Percentiles rank a stretch among this genome's conserved stretches.
phyloP scores from a whole-genome alignment of 2,329 filamentous ascomycete species.

The Colletotrichum cordylinicola region DNA sequence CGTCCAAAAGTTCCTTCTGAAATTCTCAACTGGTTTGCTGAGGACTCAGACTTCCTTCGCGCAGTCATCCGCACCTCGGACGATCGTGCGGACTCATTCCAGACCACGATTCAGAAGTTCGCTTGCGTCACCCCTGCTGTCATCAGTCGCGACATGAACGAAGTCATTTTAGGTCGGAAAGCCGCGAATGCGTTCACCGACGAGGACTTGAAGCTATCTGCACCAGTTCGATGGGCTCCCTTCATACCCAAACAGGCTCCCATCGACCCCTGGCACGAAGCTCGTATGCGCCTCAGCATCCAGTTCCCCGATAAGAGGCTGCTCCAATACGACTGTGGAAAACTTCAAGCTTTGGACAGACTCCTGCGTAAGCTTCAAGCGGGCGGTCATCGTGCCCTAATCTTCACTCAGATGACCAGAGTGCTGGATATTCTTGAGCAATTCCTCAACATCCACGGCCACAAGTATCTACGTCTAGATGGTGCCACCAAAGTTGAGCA shows the following conservation, averaged over 20 bases:
- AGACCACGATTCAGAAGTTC: constrained; percentile 83
- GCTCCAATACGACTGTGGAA: constrained; percentile 97
- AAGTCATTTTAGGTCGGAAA: constrained; percentile 67
- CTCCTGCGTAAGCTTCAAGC: constrained; percentile 86
- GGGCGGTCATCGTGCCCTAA: constrained; percentile 90
- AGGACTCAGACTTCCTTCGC: constrained; percentile 67
- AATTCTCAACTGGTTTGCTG: constrained; percentile 77
- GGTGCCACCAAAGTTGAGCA: constrained; percentile 97
- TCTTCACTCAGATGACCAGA: constrained; percentile 99
- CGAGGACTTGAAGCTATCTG: constrained; percentile 61
- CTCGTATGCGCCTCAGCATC: constrained; percentile 90
- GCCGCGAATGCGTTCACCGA: constrained; percentile 64
- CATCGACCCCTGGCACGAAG: constrained; percentile 88
- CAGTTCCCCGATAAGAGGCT: constrained; percentile 96
- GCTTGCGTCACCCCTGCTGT: constrained; percentile 91
- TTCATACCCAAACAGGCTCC: constrained; percentile 62
- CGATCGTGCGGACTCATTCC: constrained; percentile 74
- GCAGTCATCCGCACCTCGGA: constrained; percentile 77
- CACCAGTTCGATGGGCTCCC: constrained; percentile 59
- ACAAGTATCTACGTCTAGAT: constrained; percentile 95
- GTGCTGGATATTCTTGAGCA: constrained; percentile 97
- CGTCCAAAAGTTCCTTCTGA: constrained; percentile 66
- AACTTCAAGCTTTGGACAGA: constrained; percentile 87
- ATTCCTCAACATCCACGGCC: constrained; percentile 96
- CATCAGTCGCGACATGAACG: constrained; percentile 78